Conservation (phyloP, 441 rosid genomes). For the Adansonia rubrostipa region DNA sequence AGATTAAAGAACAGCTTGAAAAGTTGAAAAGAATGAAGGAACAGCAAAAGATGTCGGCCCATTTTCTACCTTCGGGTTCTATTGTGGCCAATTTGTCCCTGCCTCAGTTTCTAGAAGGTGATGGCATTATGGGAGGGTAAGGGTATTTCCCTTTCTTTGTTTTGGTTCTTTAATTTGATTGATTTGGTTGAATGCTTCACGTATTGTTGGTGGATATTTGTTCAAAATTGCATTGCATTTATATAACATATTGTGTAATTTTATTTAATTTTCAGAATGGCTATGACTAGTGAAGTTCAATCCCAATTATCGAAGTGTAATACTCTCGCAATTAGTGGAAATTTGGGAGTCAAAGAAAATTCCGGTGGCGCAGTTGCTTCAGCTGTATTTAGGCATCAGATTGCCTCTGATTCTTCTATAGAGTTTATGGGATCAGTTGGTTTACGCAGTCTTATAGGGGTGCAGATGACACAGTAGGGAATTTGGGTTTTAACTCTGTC, state of each 20-base stretch:
- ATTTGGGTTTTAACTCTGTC: slow-evolving; percentile 27
- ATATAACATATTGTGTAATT: background rate
- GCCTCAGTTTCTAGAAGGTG: slow-evolving; percentile 71
- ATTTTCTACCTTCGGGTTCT: slow-evolving; percentile 72
- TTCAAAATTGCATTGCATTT: background rate
- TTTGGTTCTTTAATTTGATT: slow-evolving; percentile 5
- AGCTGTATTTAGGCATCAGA: slow-evolving; percentile 64
- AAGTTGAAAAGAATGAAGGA: slow-evolving; percentile 67
- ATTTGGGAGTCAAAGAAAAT: slow-evolving; percentile 68
- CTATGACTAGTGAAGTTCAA: slow-evolving; percentile 82
- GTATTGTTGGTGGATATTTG: background rate
- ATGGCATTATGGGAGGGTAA: slow-evolving; percentile 93
- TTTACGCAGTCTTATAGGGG: slow-evolving; percentile 68
- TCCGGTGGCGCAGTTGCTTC: slow-evolving; percentile 80
- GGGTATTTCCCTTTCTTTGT: background rate
- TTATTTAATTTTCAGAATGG: slow-evolving; percentile 59
- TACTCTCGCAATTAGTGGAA: slow-evolving; percentile 70
- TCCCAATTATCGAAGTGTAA: slow-evolving; percentile 75
- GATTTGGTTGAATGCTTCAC: background rate
- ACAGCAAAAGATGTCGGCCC: slow-evolving; percentile 61
- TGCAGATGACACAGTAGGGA: slow-evolving; percentile 77
- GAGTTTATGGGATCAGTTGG: slow-evolving; percentile 84
- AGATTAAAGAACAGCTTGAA: slow-evolving; percentile 83
- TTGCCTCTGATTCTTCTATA: slow-evolving; percentile 75
- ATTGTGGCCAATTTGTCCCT: slow-evolving; percentile 66